Evolutionary conservation across 768 basidiomycete species (phyloP), one percentile per base, ranked within the genome.

Genomic region (Russula olivacea): DNA sequence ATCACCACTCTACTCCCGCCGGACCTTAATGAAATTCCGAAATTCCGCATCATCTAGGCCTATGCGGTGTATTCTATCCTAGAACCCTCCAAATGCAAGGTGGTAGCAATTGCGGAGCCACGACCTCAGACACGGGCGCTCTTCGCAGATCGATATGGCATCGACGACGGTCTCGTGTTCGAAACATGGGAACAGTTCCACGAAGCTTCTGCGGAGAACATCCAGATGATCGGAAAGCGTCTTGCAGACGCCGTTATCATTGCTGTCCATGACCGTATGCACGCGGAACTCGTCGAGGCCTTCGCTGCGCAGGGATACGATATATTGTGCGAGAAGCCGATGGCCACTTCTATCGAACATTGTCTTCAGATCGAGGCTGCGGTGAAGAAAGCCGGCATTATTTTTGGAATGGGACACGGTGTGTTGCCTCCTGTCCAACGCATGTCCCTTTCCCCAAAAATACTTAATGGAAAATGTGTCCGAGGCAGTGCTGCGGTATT

Each of bases 401-500:
- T 94, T 66, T 94, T 93, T 76, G 93, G 89, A 19, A 84, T 91
- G 79, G 89, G 93, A 1, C 93, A 94, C 69, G 92, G 92, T 90
- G 66, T 59, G 38, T 40, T 40, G 79, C 70, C 34, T 41, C 30
- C 10, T 36, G 32, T 51, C 43, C 10, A 15, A 10, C 15, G 15
- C 58, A 28, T 41, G 38, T 4, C 25, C 36, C 15, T 25, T 38
- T 21, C 47, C 28, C 36, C 32, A 12, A n/a, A 0, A 21, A 21
- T 25, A 4, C 9, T 32, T 17, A 17, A 15, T 34, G 38, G 1
- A 17, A 2, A 47, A 3, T 12, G 21, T 30, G n/a, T 59, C n/a
- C n/a, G n/a, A n/a, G n/a, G n/a, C 63, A 94, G 93, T 95, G 0
- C 75, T 95, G 73, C 83, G 93, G 21, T 95, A 95, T 74, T 91